These are phyloP conservation scores for Venturia pyrina DNA, from an alignment of 2,329 filamentous ascomycete species.

Conservation along the genomic window DNA sequence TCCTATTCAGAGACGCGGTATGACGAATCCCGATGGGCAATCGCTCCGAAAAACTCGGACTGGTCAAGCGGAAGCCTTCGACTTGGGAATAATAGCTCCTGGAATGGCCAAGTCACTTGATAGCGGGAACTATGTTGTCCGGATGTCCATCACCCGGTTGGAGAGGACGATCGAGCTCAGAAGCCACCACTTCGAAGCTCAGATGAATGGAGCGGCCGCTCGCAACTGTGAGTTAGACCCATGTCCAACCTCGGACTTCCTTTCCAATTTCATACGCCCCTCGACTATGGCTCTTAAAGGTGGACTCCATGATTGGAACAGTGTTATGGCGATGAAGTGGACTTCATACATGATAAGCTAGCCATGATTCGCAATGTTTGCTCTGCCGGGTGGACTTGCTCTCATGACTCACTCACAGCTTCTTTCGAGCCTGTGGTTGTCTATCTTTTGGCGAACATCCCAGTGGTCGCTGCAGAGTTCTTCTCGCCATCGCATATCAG, in stretches of 20 bases:
- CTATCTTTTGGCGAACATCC: neutral
- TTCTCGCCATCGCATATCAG: too few species aligned
- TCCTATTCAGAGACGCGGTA: slow-evolving; percentile 19
- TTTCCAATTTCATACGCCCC: neutral
- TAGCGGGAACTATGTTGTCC: too few species aligned
- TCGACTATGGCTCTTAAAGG: neutral
- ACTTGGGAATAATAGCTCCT: too few species aligned
- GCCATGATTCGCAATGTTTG: neutral
- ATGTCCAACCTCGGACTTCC: neutral
- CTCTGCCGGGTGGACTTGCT: neutral
- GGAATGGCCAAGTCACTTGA: too few species aligned
- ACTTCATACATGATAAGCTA: neutral
- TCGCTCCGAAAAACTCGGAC: neutral
- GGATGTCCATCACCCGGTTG: too few species aligned
- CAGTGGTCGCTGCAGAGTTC: too few species aligned
- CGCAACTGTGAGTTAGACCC: too few species aligned
- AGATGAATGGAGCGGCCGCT: too few species aligned
- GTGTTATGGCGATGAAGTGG: neutral
- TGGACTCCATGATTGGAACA: neutral
- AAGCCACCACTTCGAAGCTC: too few species aligned
- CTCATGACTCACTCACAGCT: neutral
- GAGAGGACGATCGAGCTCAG: too few species aligned
- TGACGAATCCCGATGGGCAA: neutral
- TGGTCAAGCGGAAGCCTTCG: neutral
- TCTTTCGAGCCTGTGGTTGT: neutral